phyloP scores from a whole-genome alignment of 305 asterid species.

The Salvia sclarea region DNA sequence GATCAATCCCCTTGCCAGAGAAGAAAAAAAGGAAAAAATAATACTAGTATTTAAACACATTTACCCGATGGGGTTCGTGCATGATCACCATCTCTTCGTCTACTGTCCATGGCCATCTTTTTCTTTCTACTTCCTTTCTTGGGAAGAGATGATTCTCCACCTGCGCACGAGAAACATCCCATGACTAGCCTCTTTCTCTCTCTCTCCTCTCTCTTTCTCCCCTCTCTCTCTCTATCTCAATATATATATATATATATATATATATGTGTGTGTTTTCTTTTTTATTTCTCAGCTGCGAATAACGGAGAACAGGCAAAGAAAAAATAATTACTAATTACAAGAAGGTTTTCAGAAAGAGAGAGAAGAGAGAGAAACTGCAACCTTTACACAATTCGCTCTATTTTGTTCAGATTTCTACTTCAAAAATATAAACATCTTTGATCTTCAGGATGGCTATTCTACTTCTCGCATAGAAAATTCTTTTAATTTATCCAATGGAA shows the following conservation, averaged over 20 bases:
- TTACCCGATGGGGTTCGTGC: slow-evolving; percentile 34
- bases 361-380: slow-evolving; percentile 11
- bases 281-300: slow-evolving; percentile 17
- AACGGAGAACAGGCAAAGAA: slow-evolving; percentile 19
- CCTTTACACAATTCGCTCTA: slow-evolving; percentile 8
- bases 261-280: not conserved
- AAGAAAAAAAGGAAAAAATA: not conserved
- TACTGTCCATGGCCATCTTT: slow-evolving; percentile 15
- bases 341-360: slow-evolving; percentile 9
- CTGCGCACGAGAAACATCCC: slow-evolving; percentile 45
- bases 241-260: not conserved
- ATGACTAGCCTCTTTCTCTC: slow-evolving; percentile 15
- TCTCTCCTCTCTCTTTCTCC: not conserved
- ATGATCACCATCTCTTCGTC: slow-evolving; percentile 24
- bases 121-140: slow-evolving; percentile 27
- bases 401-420: slow-evolving; percentile 14
- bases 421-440: not conserved
- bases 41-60: not conserved
- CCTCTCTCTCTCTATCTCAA: not conserved
- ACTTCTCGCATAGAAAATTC: not conserved
- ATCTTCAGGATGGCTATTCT: not conserved
- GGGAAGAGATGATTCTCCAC: slow-evolving; percentile 35
- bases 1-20: not conserved
- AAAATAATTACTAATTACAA: not conserved
- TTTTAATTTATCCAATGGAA: not conserved